Evolutionary conservation across 371 early-diverging fungal genomes (phyloP), one percentile per base, ranked within the genome.

Genomic region (Mortierella sp.): DNA sequence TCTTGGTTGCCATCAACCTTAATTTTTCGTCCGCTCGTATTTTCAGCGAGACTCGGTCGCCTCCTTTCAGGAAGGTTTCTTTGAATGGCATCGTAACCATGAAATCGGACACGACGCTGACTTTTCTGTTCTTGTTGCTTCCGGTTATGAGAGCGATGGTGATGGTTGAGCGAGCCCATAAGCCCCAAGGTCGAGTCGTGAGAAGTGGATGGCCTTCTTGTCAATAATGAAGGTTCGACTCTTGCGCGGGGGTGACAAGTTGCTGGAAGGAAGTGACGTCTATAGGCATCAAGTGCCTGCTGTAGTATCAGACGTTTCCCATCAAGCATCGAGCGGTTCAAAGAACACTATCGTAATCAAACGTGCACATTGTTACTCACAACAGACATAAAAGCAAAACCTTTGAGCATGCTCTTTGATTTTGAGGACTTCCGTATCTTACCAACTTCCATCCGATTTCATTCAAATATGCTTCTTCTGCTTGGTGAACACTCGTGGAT

Each of bases 391-490:
- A 16, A 37, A 40, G n/a, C 35, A 20, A 22, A 40, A 61, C 6
- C 22, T n/a, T 3, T 18, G 5, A 20, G 11, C 35, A 22, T 39
- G 12, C 35, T 61, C 18, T 61, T 61, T 61, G 4, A 18, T 37
- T 40, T 39, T 20, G 30, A 26, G 14, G 14, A 1, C 3, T 14
- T 16, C 20, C 11, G 3, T 62, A 5, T 4, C 81, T 63, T 81
- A 76, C 83, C 60, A 81, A 51, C 20, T 73, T 81, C 83, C 83
- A 81, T 22, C 76, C 83, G 55, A 81, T 62, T 20, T 81, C 83
- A 20, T 81, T 81, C 64, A 81, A 32, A 40, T 70, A 76, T 1
- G 70, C 65, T 30, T 81, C 83, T 16, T 81, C 83, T 1, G 76
- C 66, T n/a, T 76, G 83, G 3, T 73, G 51, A 30, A 73, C 66